phyloP scores from a whole-genome alignment of 805 yeast species.

The Wickerhamiella kurtzmanii region DNA sequence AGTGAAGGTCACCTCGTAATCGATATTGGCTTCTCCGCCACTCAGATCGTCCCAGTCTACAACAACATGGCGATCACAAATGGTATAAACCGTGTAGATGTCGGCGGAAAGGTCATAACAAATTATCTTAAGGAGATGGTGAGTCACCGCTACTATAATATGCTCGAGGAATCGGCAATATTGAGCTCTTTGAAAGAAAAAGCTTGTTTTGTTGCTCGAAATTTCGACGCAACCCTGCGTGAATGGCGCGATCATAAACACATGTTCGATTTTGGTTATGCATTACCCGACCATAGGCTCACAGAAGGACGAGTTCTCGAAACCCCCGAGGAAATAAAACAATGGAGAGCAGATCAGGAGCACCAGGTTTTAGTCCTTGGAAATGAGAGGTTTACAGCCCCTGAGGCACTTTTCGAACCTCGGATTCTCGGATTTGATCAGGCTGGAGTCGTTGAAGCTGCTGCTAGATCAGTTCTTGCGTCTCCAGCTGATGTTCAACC shows the following conservation, averaged over 20 bases:
- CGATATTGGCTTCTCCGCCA: constrained; percentile 79
- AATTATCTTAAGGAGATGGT: constrained; percentile 74
- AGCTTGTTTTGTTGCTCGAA: constrained; percentile 52
- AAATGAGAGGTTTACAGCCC: constrained; percentile 80
- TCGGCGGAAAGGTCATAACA: constrained; percentile 77
- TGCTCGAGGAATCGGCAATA: constrained; percentile 76
- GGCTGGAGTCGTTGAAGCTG: constrained; percentile 61
- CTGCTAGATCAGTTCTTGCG: constrained; percentile 52
- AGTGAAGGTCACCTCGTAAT: constrained; percentile 62
- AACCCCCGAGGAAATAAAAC: constrained; percentile 38
- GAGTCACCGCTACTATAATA: constrained; percentile 84
- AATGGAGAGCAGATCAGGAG: constrained; percentile 33
- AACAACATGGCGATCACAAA: constrained; percentile 68
- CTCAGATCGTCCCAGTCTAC: constrained; percentile 80
- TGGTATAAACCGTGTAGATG: constrained; percentile 63
- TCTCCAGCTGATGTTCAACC: constrained; percentile 63
- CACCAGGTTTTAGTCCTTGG: constrained; percentile 52
- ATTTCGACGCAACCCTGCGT: constrained; percentile 39
- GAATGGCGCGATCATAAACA: constrained; percentile 22
- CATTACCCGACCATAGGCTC: constrained; percentile 58
- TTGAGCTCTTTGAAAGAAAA: constrained; percentile 77
- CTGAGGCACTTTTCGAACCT: constrained; percentile 81
- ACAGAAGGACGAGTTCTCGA: background rate
- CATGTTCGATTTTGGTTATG: constrained; percentile 46
- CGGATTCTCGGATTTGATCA: constrained; percentile 59